Conservation (phyloP, 768 basidiomycete genomes). For the Sistotremastrum suecicum region DNA sequence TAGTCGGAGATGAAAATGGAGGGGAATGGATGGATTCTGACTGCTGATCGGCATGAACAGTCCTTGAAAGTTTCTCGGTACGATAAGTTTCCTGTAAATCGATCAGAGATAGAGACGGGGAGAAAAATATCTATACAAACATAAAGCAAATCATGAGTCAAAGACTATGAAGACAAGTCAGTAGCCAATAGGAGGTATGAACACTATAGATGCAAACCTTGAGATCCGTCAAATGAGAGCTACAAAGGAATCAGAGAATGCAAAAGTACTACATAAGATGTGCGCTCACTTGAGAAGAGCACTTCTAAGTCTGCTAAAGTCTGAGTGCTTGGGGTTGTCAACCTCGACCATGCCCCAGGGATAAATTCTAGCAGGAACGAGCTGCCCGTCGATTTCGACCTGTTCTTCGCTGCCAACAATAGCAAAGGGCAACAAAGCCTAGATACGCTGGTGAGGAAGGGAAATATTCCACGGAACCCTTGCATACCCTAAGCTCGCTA, state of each 20-base stretch:
- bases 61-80: conserved; percentile 91
- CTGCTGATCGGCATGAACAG: conserved; percentile 70
- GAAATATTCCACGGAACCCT: neutral
- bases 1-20: neutral
- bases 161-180: conserved; percentile 22
- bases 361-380: conserved; percentile 86
- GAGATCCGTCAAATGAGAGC: conserved; percentile 88
- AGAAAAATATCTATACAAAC: conserved; percentile 4
- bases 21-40: conserved; percentile 20
- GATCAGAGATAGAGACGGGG: neutral
- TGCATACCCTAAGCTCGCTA: conserved; percentile 74
- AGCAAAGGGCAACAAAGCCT: conserved; percentile 92
- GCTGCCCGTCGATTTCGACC: conserved; percentile 83
- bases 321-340: conserved; percentile 99
- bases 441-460: neutral
- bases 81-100: conserved; percentile 67
- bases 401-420: conserved; percentile 97
- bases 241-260: conserved; percentile 16
- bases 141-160: conserved; percentile 89
- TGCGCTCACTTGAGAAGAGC: conserved; percentile 70
- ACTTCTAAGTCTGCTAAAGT: conserved; percentile 85
- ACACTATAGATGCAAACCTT: conserved; percentile 32
- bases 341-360: conserved; percentile 99
- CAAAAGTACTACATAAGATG: neutral
- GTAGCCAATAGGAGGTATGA: neutral